phyloP scores from a whole-genome alignment of 345 rosid genomes.

The Arabidopsis arenosa region DNA sequence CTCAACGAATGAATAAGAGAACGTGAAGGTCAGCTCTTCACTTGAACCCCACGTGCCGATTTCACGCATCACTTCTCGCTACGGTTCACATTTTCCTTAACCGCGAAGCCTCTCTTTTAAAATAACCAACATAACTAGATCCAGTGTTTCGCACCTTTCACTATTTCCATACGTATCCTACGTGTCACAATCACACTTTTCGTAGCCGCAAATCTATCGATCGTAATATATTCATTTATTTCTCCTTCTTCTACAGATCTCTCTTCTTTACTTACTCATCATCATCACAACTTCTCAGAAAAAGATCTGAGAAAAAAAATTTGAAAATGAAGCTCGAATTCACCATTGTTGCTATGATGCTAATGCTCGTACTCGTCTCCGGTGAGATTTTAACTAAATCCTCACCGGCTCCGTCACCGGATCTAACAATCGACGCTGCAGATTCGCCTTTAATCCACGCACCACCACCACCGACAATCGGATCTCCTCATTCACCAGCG shows the following conservation, averaged over 20 bases:
- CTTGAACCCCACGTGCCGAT: conserved; percentile 41
- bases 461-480: neutral
- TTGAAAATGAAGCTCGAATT: conserved; percentile 34
- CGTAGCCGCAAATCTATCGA: conserved; percentile 45
- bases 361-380: conserved; percentile 32
- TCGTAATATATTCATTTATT: neutral
- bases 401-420: conserved; percentile 47
- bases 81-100: conserved; percentile 2
- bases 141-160: conserved; percentile 23
- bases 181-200: conserved; percentile 42
- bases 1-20: neutral
- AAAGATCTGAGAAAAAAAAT: conserved; percentile 21
- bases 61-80: conserved; percentile 32
- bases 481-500: conserved; percentile 37
- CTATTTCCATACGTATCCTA: neutral
- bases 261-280: conserved; percentile 7
- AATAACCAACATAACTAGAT: neutral
- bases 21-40: conserved; percentile 35
- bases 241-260: conserved; percentile 31
- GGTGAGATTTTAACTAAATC: conserved; percentile 22
- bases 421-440: conserved; percentile 22
- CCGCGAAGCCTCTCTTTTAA: neutral
- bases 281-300: neutral
- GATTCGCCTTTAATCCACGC: conserved; percentile 35
- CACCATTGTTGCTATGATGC: neutral